Base-by-base conservation (phyloP, 768 basidiomycete genomes). In the Omphalotus guepiniiformis region DNA sequence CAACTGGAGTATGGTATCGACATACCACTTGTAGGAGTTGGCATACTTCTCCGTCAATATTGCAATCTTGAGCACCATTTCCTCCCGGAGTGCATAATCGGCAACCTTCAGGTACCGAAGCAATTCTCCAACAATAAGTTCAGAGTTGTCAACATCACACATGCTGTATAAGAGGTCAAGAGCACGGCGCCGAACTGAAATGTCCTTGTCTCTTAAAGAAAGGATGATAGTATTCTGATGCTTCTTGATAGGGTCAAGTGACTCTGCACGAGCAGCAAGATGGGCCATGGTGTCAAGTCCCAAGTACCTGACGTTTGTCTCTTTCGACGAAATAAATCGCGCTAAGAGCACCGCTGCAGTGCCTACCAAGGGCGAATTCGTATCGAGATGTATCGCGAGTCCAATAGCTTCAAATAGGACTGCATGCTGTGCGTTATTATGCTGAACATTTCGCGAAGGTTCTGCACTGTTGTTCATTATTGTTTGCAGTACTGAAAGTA, bases 31-130 rank as follows among this genome's bases (percentile, higher is more conserved):
- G 67, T 95, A 96, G 46, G 91, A 96, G 47, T 81, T 88, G 19
- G 96, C 96, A 59, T 97, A 97, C 69, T 96, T 92, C 64, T 99
- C 96, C n/a, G 96, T 98, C 51, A 97, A 73, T 53, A 98, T 94
- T 34, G 96, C 96, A 47, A 99, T 95, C 67, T 98, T 98, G 46
- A 98, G 75, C 2, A 98, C 96, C 94, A 98, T 93, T 66, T 99
- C 94, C 69, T 99, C 96, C 36, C 96, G 78, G 26, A 99, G 73
- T 13, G 85, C 93, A 57, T 97, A 98, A 65, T 99, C 96, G 6
- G 96, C 96, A n/a, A 96, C 82, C 62, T 82, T 83, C 49, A 99
- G 80, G 65, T 97, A 99, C 48, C 89, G 82, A 47, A 99, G 72
- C 15, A 99, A 76, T 66, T 99, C 95, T 29, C 88, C 94, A 27